Conservation (phyloP, 78 protist species). For the Planoprotostelium fungivorum region DNA sequence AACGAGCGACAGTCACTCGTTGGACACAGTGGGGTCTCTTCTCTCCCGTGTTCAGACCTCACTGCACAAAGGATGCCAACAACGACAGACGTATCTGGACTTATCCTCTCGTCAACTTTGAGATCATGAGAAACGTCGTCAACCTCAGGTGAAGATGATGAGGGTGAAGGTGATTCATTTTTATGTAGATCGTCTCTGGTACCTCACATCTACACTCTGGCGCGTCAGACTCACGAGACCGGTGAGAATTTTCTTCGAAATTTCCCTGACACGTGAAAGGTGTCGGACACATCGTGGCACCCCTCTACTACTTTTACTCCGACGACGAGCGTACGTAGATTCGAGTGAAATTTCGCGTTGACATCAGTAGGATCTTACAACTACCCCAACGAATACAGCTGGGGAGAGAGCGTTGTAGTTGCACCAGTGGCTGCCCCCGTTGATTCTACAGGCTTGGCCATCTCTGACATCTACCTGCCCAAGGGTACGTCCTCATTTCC, state of each 20-base stretch:
- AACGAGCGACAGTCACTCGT: not conserved
- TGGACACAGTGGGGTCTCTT: conserved; percentile 62
- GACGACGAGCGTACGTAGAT: not conserved
- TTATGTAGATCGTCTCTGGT: conserved; percentile 11
- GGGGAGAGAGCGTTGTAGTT: not conserved
- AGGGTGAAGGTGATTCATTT: not conserved
- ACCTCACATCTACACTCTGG: conserved; percentile 64
- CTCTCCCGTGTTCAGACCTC: conserved; percentile 19
- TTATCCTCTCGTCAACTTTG: not conserved
- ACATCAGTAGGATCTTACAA: not conserved
- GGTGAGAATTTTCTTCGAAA: conserved; percentile 52
- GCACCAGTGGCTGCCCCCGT: not conserved
- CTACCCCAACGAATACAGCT: not conserved
- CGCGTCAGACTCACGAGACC: conserved; percentile 14
- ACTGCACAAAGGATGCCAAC: conserved; percentile 24
- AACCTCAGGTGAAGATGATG: conserved; percentile 1
- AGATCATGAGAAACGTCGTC: not conserved
- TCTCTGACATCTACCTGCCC: not conserved
- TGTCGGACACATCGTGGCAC: not conserved
- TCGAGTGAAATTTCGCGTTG: not conserved
- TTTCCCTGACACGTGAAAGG: not conserved
- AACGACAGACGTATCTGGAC: conserved; percentile 8
- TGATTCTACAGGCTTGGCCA: not conserved
- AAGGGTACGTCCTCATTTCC: not conserved
- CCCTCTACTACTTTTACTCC: not conserved